phyloP scores from a whole-genome alignment of 2,329 filamentous ascomycete genomes.

The Fusarium praegraminearum region DNA sequence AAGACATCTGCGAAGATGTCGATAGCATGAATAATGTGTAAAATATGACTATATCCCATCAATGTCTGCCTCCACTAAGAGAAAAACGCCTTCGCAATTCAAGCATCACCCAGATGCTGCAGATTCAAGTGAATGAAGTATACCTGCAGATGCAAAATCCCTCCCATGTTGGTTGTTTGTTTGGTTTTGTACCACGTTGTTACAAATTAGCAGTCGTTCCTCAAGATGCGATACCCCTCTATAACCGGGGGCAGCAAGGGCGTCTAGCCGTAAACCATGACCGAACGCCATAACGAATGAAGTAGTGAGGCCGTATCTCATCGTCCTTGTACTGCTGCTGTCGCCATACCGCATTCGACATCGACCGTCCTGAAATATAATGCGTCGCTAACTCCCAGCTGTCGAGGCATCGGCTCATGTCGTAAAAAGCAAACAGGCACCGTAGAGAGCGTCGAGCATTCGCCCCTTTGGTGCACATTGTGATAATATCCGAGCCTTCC shows the following conservation, averaged over 20 bases:
- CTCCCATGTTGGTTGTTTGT: slow-evolving; percentile 23
- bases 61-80: slow-evolving; percentile 20
- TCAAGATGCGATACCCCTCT: slow-evolving; percentile 28
- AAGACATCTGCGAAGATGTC: slow-evolving; percentile 30
- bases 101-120: slow-evolving; percentile 23
- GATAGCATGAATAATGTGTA: slow-evolving; percentile 30
- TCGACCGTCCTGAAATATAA: slow-evolving; percentile 21
- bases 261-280: slow-evolving; percentile 43
- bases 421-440: slow-evolving; percentile 9
- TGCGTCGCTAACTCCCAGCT: slow-evolving; percentile 17
- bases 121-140: slow-evolving; percentile 37
- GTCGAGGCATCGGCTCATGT: slow-evolving; percentile 9
- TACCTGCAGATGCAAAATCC: slow-evolving; percentile 36
- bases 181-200: slow-evolving; percentile 34
- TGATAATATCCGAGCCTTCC: slow-evolving; percentile 8
- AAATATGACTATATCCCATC: slow-evolving; percentile 31
- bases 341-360: slow-evolving; percentile 16
- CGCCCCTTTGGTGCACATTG: slow-evolving; percentile 15
- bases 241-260: slow-evolving; percentile 34
- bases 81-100: slow-evolving; percentile 31
- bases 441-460: slow-evolving; percentile 12
- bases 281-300: slow-evolving; percentile 43
- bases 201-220: slow-evolving; percentile 38
- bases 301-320: slow-evolving; percentile 44
- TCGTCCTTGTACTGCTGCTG: slow-evolving; percentile 31